Base-by-base conservation (phyloP, 148 eudicot species). In the Rhododendron molle region DNA sequence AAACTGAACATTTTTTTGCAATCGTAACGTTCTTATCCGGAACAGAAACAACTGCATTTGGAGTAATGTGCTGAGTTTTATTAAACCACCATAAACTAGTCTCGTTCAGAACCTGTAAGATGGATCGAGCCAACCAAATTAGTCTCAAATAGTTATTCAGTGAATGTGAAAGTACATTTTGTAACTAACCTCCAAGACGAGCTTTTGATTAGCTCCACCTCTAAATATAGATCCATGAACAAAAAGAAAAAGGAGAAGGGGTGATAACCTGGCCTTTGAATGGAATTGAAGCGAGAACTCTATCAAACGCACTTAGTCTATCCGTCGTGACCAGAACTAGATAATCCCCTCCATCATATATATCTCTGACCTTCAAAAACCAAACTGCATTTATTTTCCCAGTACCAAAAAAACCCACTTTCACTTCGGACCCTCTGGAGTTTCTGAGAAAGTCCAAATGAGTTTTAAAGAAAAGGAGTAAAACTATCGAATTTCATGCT, bases 81-180 rank as follows among this genome's bases (percentile, higher is more conserved):
- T 91, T 80, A 87, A 97, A 97, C 99, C 99, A 97, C 99, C 99
- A 97, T 78, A 94, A 89, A 89, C 99, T 97, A 23, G 99, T 93
- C 90, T 97, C 95, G 71, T 97, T 97, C 43, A 97, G 88, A 87
- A 97, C 99, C 99, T 97, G 90, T 73, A 84, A 83, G 88, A 62
- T 36, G 14, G 32, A 88, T 8, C 43, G 83, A 50, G 60, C 28
- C 7, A 23, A 7, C 28, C 2, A 26, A 23, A n/a, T 44, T 20
- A 40, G 47, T 82, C n/a, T 13, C 34, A 82, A 54, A 4, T 16
- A 18, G n/a, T 9, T 60, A 58, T 81, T n/a, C 40, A 2, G 10
- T 44, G n/a, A 50, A 40, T 21, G 12, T 34, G 12, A 38, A 26
- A 77, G n/a, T 78, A 38, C 18, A 84, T 30, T 76, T 12, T 46